Conservation (phyloP, 1,139 yeast genomes). For the Candida mesenterica region DNA sequence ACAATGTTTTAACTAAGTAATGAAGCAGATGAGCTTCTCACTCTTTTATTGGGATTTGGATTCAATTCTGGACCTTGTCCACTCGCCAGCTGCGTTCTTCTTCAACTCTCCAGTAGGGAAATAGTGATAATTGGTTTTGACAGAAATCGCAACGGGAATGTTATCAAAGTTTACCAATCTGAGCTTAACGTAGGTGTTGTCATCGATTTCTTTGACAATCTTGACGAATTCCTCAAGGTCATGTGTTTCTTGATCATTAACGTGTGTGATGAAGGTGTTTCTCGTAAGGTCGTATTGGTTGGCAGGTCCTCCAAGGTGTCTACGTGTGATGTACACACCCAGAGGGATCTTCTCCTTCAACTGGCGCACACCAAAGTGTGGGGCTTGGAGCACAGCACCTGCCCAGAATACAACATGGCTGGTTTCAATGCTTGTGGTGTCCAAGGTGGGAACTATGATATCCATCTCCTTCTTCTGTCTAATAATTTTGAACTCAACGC, state of each 20-base stretch:
- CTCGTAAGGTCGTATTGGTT: constrained; percentile 77
- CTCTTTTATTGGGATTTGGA: no score
- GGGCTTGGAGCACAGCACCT: constrained; percentile 65
- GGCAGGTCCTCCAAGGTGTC: constrained; percentile 82
- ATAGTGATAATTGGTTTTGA: constrained; percentile 87
- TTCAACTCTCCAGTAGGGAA: constrained; percentile 78
- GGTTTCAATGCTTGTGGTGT: constrained; percentile 58
- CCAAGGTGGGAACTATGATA: constrained; percentile 61
- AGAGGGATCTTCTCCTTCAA: constrained; percentile 78
- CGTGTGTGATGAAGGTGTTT: constrained; percentile 85
- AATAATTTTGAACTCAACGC: constrained; percentile 59
- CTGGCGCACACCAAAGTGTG: constrained; percentile 55
- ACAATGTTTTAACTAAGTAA: no score
- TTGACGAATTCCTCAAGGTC: constrained; percentile 63
- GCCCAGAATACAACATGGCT: constrained; percentile 74
- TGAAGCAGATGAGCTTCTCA: no score
- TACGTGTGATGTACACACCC: constrained; percentile 71
- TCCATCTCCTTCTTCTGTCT: constrained; percentile 52
- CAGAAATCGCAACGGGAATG: constrained; percentile 79
- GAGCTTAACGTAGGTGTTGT: constrained; percentile 76
- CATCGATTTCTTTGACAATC: constrained; percentile 66
- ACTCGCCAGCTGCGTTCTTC: constrained; percentile 40
- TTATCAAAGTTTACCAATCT: constrained; percentile 82
- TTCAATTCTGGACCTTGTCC: constrained; percentile 47
- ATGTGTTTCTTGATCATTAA: constrained; percentile 72